A percentile compares a stretch with the other conserved stretches of the same genome.
Evolutionary conservation across 2,329 filamentous ascomycete genomes (phyloP).

Genomic region (Botrytis sinoallii): DNA sequence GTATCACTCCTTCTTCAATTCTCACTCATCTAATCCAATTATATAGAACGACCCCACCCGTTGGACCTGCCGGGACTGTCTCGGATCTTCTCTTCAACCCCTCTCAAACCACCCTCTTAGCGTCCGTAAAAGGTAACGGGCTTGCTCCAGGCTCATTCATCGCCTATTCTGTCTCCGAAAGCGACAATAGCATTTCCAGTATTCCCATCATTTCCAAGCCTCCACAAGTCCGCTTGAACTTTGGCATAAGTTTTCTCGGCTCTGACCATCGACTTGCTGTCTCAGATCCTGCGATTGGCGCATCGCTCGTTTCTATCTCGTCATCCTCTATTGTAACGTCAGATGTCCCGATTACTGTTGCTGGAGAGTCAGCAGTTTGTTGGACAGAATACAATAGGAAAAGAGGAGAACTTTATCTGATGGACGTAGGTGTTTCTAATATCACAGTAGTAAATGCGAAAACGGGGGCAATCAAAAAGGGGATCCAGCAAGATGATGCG

Average conservation of each 20-base stretch:
- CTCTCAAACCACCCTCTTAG: slow-evolving; percentile 50
- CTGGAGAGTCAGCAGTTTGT: slow-evolving; percentile 22
- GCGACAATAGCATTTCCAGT: slow-evolving; percentile 14
- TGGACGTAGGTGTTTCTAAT: slow-evolving; percentile 19
- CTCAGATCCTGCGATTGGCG: slow-evolving; percentile 24
- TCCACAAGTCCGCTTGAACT: slow-evolving; percentile 21
- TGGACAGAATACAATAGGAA: slow-evolving; percentile 24
- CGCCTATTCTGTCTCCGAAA: slow-evolving; percentile 19
- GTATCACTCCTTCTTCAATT: background rate
- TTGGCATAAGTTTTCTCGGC: slow-evolving; percentile 23
- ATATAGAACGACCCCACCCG: slow-evolving; percentile 52
- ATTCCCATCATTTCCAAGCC: slow-evolving; percentile 19
- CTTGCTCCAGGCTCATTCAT: slow-evolving; percentile 22
- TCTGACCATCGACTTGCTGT: slow-evolving; percentile 19
- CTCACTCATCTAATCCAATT: background rate
- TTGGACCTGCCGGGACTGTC: slow-evolving; percentile 55
- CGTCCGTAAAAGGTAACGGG: slow-evolving; percentile 59
- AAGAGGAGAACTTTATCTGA: slow-evolving; percentile 19
- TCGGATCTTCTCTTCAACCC: slow-evolving; percentile 58
- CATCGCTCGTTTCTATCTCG: slow-evolving; percentile 21
- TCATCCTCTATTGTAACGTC: slow-evolving; percentile 2
- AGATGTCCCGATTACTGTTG: slow-evolving; percentile 16
- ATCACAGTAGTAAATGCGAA: slow-evolving; percentile 23
- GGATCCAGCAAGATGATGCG: background rate
- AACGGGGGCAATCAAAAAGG: slow-evolving; percentile 19